phyloP scores from a whole-genome alignment of 345 rosid genomes.

The Salix suchowensis region DNA sequence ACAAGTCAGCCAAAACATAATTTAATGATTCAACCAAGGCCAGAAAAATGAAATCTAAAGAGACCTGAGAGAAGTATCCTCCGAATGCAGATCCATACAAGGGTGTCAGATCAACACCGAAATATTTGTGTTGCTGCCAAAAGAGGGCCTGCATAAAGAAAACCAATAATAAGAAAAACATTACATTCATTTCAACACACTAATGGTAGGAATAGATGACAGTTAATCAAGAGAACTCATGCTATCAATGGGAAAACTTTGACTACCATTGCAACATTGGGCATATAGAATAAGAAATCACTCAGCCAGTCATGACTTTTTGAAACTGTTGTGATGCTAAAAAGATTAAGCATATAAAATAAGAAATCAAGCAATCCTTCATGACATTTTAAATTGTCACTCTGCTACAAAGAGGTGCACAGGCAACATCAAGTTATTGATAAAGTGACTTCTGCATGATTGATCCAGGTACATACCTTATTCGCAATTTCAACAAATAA shows the following conservation, averaged over 20 bases:
- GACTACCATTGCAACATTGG: not conserved
- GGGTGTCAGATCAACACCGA: slow-evolving; percentile 85
- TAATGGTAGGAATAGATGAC: not conserved
- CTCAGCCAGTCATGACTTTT: not conserved
- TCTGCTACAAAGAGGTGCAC: not conserved
- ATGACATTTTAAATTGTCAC: not conserved
- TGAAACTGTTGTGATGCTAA: too few species aligned
- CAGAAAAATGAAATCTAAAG: not conserved
- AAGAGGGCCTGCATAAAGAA: slow-evolving; percentile 65
- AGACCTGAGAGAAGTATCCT: slow-evolving; percentile 96
- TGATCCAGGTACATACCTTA: slow-evolving; percentile 54
- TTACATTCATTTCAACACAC: not conserved
- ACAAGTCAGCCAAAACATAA: not conserved
- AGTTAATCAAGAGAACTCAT: not conserved
- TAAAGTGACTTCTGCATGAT: slow-evolving; percentile 5
- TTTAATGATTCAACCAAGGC: not conserved
- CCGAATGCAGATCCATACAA: slow-evolving; percentile 75
- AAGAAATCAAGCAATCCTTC: not conserved
- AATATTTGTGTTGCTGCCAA: slow-evolving; percentile 95
- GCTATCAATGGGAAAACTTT: not conserved
- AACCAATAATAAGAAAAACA: not conserved
- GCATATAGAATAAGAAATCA: not conserved
- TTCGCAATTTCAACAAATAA: slow-evolving; percentile 94
- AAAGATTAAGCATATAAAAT: not conserved
- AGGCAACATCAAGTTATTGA: not conserved